Percentiles rank a stretch among this genome's conserved stretches.
Evolutionary conservation across 139 green algal genomes (phyloP).

Genomic region (Diplosphaera chodatii): DNA sequence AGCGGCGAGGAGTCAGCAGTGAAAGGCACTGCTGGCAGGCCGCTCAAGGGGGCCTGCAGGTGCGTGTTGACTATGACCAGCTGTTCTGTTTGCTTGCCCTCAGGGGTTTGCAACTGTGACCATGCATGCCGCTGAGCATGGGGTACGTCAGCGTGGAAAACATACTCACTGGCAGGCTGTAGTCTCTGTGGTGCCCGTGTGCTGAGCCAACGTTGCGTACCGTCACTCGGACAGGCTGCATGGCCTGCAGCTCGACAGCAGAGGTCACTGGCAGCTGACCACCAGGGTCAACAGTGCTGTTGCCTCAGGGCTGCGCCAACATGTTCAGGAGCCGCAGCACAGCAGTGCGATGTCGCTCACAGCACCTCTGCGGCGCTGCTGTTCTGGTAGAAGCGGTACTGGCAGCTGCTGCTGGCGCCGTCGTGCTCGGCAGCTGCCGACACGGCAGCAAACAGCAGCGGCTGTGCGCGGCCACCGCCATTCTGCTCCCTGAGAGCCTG

Average conservation of each 20-base stretch:
- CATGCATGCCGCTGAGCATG: too few species aligned
- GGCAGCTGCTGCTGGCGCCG: neutral
- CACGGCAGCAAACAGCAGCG: neutral
- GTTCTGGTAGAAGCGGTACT: slow-evolving; percentile 2
- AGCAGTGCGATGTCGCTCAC: too few species aligned
- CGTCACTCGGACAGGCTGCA: neutral
- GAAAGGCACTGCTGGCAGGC: neutral
- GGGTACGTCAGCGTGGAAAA: too few species aligned
- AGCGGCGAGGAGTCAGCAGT: neutral
- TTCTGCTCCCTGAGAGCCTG: neutral
- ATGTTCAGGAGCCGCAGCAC: too few species aligned
- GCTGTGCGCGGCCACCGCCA: neutral
- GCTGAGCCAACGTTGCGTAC: neutral
- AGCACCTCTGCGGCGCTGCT: neutral
- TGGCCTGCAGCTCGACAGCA: neutral
- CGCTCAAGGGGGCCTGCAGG: neutral
- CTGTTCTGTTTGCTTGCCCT: too few species aligned
- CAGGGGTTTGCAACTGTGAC: too few species aligned
- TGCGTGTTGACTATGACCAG: too few species aligned
- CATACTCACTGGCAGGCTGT: neutral
- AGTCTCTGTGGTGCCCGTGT: neutral
- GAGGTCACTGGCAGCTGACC: too few species aligned
- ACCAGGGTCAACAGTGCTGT: too few species aligned
- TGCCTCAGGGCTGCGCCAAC: too few species aligned
- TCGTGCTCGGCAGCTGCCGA: neutral